Conservation (phyloP, 805 yeast genomes). For the Lipomyces starkeyi region DNA sequence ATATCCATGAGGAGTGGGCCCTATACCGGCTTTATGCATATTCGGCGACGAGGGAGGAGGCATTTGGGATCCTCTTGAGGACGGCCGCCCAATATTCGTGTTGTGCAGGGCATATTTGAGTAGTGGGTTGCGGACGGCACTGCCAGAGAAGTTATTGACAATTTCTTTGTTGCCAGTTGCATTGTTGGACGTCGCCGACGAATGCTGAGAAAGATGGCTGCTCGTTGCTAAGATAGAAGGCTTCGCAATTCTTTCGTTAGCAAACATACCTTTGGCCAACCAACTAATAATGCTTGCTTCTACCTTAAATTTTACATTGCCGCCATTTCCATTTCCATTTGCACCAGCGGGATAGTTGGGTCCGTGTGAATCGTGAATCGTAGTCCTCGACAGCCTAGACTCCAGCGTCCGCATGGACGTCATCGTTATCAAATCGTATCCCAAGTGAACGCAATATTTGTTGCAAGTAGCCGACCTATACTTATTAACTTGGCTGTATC, state of each 20-base stretch:
- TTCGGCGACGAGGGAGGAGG: conserved; percentile 36
- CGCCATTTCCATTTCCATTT: conserved; percentile 13
- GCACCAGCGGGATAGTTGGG: neutral
- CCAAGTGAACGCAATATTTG: neutral
- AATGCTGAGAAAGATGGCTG: neutral
- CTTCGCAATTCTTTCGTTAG: neutral
- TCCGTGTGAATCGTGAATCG: conserved; percentile 29
- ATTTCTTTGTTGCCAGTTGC: conserved; percentile 28
- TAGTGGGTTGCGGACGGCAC: conserved; percentile 35
- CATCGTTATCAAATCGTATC: conserved; percentile 12
- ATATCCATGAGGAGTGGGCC: conserved; percentile 23
- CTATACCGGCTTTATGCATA: conserved; percentile 28
- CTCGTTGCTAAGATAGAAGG: neutral
- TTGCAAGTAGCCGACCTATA: neutral
- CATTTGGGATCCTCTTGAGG: conserved; percentile 31
- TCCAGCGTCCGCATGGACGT: conserved; percentile 30
- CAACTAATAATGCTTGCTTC: neutral
- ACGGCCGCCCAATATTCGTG: conserved; percentile 5
- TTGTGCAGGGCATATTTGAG: conserved; percentile 36
- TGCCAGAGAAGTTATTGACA: conserved; percentile 12
- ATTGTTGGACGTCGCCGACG: conserved; percentile 2
- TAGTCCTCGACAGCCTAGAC: conserved; percentile 32
- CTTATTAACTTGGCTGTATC: neutral
- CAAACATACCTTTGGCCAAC: neutral
- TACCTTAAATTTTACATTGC: conserved; percentile 18